Evolutionary conservation across 805 yeast genomes (phyloP).

Genomic region (Priceomyces fermenticarens): DNA sequence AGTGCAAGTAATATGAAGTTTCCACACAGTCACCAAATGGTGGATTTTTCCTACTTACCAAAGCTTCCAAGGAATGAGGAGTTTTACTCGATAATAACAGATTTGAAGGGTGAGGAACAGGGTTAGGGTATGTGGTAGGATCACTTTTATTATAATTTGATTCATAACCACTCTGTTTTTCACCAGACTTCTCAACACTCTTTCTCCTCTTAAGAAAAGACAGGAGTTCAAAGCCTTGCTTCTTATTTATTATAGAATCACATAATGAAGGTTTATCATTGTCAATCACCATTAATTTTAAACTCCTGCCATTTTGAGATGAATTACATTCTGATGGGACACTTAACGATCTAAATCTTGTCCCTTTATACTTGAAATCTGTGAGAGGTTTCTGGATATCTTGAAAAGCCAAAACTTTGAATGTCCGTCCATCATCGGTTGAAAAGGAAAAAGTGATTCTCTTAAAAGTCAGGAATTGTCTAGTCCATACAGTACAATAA

Average conservation of each 20-base stretch:
- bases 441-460: slow-evolving; percentile 28
- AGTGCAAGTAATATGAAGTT: slow-evolving; percentile 18
- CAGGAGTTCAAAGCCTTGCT: slow-evolving; percentile 22
- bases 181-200: neutral
- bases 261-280: slow-evolving; percentile 31
- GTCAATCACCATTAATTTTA: slow-evolving; percentile 34
- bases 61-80: slow-evolving; percentile 4
- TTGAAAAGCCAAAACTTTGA: slow-evolving; percentile 31
- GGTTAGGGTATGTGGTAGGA: slow-evolving; percentile 21
- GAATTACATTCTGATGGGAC: slow-evolving; percentile 29
- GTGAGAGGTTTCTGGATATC: slow-evolving; percentile 35
- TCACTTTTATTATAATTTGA: slow-evolving; percentile 6
- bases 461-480: slow-evolving; percentile 22
- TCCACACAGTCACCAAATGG: slow-evolving; percentile 38
- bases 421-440: slow-evolving; percentile 13
- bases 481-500: slow-evolving; percentile 31
- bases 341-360: slow-evolving; percentile 38
- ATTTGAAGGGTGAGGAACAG: slow-evolving; percentile 27
- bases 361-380: slow-evolving; percentile 34
- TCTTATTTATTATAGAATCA: slow-evolving; percentile 31
- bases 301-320: slow-evolving; percentile 27
- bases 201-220: slow-evolving; percentile 12
- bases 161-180: neutral
- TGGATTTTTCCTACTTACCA: slow-evolving; percentile 31
- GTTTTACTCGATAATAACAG: slow-evolving; percentile 12